Conservation (phyloP, 1,139 yeast species). For the Kodamaea fungicola region DNA sequence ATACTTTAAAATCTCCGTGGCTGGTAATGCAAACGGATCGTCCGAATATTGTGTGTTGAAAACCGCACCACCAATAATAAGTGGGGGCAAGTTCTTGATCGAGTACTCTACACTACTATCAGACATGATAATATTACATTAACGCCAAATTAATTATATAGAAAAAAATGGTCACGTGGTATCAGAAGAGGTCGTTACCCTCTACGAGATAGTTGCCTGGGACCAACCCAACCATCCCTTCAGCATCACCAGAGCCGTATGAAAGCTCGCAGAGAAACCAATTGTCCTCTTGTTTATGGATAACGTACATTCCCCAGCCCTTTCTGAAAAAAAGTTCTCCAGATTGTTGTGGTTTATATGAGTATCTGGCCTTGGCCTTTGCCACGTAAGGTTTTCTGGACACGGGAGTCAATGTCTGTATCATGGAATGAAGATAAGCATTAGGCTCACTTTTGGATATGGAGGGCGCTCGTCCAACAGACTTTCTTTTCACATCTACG, state of each 20-base stretch:
- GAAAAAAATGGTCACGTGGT: not conserved
- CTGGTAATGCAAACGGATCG: slow-evolving; percentile 59
- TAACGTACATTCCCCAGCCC: slow-evolving; percentile 67
- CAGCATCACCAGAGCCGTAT: slow-evolving; percentile 43
- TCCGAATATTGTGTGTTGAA: slow-evolving; percentile 74
- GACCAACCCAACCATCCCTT: slow-evolving; percentile 63
- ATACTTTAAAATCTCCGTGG: slow-evolving; percentile 49
- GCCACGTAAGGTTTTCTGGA: slow-evolving; percentile 51
- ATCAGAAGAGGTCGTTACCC: slow-evolving; percentile 11
- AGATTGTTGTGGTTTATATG: slow-evolving; percentile 72
- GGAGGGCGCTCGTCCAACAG: slow-evolving; percentile 9
- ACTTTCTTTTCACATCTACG: slow-evolving; percentile 7
- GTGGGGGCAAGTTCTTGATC: slow-evolving; percentile 46
- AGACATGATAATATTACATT: too few species aligned
- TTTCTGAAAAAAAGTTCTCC: slow-evolving; percentile 75
- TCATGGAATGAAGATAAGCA: slow-evolving; percentile 26
- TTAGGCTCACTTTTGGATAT: slow-evolving; percentile 26
- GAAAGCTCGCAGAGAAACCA: slow-evolving; percentile 86
- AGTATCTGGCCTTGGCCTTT: slow-evolving; percentile 67
- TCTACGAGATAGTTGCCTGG: slow-evolving; percentile 68
- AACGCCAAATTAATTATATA: too few species aligned
- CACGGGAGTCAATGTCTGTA: slow-evolving; percentile 25
- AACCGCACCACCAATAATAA: slow-evolving; percentile 83
- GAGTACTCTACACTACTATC: slow-evolving; percentile 10
- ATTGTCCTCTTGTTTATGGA: slow-evolving; percentile 79